phyloP scores from a whole-genome alignment of 108 stramenopile species.

The Skeletonema costatum region DNA sequence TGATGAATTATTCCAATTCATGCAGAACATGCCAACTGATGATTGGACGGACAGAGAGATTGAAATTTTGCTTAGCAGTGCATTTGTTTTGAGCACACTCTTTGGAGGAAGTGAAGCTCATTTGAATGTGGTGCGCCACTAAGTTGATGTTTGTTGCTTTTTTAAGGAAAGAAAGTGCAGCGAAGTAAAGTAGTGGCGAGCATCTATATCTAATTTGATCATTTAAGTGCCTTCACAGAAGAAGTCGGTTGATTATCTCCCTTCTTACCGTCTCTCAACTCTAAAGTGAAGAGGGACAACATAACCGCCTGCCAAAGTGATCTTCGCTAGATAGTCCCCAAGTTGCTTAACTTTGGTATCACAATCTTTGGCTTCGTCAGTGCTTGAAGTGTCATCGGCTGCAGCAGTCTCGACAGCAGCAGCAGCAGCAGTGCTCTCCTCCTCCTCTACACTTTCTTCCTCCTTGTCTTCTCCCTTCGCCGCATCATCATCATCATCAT shows the following conservation, averaged over 20 bases:
- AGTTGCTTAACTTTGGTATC: constrained; percentile 56
- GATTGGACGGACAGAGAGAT: constrained; percentile 86
- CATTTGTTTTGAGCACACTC: constrained; percentile 81
- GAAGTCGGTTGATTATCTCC: not conserved
- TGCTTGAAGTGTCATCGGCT: not conserved
- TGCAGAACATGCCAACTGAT: constrained; percentile 84
- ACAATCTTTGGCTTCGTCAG: constrained; percentile 38
- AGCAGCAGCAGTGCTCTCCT: not conserved
- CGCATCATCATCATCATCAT: not conserved
- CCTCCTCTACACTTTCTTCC: not conserved
- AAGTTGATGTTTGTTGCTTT: not conserved
- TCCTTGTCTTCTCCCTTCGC: not conserved
- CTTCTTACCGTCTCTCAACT: constrained; percentile 50
- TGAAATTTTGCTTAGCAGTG: constrained; percentile 88
- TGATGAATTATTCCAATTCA: constrained; percentile 94
- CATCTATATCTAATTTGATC: not conserved
- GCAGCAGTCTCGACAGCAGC: not conserved
- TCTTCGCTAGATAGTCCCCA: constrained; percentile 78
- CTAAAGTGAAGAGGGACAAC: constrained; percentile 68
- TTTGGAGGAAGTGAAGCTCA: constrained; percentile 89
- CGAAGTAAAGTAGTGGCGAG: not conserved
- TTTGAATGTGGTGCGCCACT: constrained; percentile 54
- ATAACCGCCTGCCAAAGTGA: constrained; percentile 68
- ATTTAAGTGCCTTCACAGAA: not conserved
- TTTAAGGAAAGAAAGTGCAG: not conserved